Evolutionary conservation across 345 rosid species (phyloP), one percentile per base, ranked within the genome.

Genomic region (Brassica carinata): DNA sequence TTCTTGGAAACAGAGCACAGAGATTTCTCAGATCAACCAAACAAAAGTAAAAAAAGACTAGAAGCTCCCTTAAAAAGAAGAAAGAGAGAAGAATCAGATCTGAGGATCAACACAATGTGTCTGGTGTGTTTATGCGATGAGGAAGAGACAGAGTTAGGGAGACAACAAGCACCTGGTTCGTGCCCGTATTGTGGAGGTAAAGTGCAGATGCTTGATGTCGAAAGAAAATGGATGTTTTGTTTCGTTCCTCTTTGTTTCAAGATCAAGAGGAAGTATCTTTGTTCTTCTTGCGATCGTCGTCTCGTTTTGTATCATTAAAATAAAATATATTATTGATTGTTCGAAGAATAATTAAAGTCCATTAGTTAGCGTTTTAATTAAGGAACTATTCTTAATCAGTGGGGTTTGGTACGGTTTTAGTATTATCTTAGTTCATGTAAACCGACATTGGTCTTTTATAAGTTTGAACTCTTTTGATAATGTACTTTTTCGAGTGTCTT

Each of bases 151-250:
- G 98, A 90, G 77, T 65, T 92, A 51, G 92, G 88, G 7, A 86
- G 97, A 76, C 95, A 88, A 31, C 85, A 86, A 45, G 98, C 98
- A 10, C 87, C 90, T 0, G 97, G 98, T 2, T 81, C 89, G 5
- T 92, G 98, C 77, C 97, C 98, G 0, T 86, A 86, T 82, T 94
- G 98, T 76, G 93, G 94, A 14, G 97, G 98, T 62, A 87, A 83
- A 83, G 89, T 94, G 55, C 82, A 86, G 72, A 94, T 92, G 78
- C 73, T 88, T 67, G 98, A 92, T 69, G 89, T 91, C 1, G 94
- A 94, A 83, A 88, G 82, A 69, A 89, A 86, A 57, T 85, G 93
- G 95, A 89, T 91, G 68, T 86, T 94, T 83, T 94, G 97, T 83
- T 92, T 89, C 85, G 74, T 94, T 81, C 91, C 98, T 65, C 48